Evolutionary conservation across 805 yeast genomes (phyloP), one percentile per base, ranked within the genome.

Genomic region (Hermanozyma aechmeae): DNA sequence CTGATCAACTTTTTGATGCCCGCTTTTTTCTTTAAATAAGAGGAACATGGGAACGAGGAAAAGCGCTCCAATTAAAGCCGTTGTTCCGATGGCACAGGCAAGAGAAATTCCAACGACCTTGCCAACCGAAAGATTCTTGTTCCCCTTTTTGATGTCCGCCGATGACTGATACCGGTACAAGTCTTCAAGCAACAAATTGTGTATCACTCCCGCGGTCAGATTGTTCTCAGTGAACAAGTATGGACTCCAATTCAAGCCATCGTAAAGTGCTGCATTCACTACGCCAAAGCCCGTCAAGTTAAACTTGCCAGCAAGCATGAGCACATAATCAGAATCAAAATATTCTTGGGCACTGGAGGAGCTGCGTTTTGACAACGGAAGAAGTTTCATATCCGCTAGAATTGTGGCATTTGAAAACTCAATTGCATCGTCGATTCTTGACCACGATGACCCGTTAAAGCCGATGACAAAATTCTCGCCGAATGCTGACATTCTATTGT

Each of bases 191-290:
- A 61, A 46, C 15, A 62, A 34, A 3, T 61, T 37, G 25, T 50
- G 43, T 10, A 63, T 40, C 1, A 32, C 27, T 4, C 69, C 69
- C 4, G 55, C 24, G 5, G 41, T 34, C 28, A 35, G 34, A 7
- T 42, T 28, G 20, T 7, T 7, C 7, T 7, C 20, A 2, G 80
- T 54, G 35, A 69, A 68, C 3, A 73, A 46, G 33, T 65, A 72
- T 9, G 95, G 94, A 17, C 56, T 44, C 94, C 95, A 85, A 6
- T 40, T 28, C 1, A 57, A 39, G 1, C 93, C 86, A 45, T 83
- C 74, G 52, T 51, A 83, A 16, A 71, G 53, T 0, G 87, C 89
- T 16, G 74, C 62, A 23, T 76, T 70, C 3, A 71, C 73, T 15
- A 53, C 46, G 0, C 87, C 92, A 43, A 68, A 74, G 2, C 49